A percentile compares a stretch with the other conserved stretches of the same genome.
These are phyloP conservation scores for Pseudogymnoascus sp. DNA, from an alignment of 2,329 filamentous ascomycete genomes.

Conservation along the genomic window DNA sequence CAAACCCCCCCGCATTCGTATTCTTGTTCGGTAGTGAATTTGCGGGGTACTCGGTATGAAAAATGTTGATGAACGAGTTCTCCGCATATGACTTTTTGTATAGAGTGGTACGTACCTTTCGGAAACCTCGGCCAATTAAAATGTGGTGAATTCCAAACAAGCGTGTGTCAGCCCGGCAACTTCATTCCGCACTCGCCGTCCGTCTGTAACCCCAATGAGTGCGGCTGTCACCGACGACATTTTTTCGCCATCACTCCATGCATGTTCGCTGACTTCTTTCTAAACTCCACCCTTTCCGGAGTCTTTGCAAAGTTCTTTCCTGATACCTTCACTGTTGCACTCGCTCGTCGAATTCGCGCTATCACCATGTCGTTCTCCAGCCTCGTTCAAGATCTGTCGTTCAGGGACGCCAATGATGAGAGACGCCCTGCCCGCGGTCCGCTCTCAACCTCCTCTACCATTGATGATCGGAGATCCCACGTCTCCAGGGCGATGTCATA, in stretches of 20 bases:
- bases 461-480: slow-evolving; percentile 52
- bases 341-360: not conserved
- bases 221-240: not conserved
- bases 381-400: slow-evolving; percentile 55
- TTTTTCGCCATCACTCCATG: slow-evolving; percentile 2
- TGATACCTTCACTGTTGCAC: not conserved
- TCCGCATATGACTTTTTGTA: not conserved
- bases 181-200: not conserved
- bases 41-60: not conserved
- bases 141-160: not conserved
- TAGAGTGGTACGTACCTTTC: not conserved
- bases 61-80: slow-evolving; percentile 4
- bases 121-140: slow-evolving; percentile 8
- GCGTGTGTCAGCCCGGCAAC: not conserved
- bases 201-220: slow-evolving; percentile 2
- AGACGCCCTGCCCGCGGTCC: slow-evolving; percentile 39
- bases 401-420: slow-evolving; percentile 42
- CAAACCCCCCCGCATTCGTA: not conserved
- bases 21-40: not conserved
- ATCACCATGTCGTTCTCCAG: slow-evolving; percentile 56
- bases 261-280: not conserved
- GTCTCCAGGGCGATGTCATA: slow-evolving; percentile 57
- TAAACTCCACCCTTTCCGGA: not conserved
- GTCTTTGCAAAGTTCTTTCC: not conserved
- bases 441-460: slow-evolving; percentile 35